Evolutionary conservation across 306 rosid genomes (phyloP).

Genomic region (Lathyrus aphaca): DNA sequence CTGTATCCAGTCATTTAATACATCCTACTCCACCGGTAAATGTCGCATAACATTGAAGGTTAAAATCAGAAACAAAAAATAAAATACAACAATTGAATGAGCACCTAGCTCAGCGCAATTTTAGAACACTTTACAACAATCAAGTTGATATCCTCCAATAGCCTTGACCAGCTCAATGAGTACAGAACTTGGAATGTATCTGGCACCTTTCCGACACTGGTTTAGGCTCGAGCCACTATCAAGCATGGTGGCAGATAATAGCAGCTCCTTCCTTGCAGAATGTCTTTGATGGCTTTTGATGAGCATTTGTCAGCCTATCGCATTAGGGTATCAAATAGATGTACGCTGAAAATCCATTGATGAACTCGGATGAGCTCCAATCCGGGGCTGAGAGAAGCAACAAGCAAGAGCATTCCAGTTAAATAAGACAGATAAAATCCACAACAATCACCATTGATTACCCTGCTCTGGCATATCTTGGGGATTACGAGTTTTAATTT

Average conservation of each 20-base stretch:
- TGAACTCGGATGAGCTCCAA: constrained; percentile 40
- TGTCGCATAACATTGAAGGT: background rate
- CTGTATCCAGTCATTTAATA: background rate
- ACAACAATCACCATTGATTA: constrained; percentile 44
- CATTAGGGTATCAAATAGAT: constrained; percentile 18
- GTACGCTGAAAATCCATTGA: constrained; percentile 24
- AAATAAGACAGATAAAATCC: constrained; percentile 39
- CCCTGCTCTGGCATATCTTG: constrained; percentile 55
- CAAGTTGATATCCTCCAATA: background rate
- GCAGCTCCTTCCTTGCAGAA: constrained; percentile 36
- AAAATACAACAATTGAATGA: constrained; percentile 1
- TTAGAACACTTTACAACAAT: constrained; percentile 9
- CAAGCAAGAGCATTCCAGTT: constrained; percentile 32
- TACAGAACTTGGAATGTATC: constrained; percentile 32
- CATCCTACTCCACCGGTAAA: background rate
- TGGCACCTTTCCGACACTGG: constrained; percentile 27
- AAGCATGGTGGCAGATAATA: constrained; percentile 9
- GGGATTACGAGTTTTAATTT: constrained; percentile 53
- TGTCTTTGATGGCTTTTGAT: constrained; percentile 6
- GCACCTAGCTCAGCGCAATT: background rate
- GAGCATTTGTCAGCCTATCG: constrained; percentile 24
- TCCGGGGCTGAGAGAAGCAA: constrained; percentile 31
- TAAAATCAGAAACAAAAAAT: background rate
- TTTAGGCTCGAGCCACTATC: constrained; percentile 5
- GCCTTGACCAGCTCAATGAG: constrained; percentile 26